These are phyloP conservation scores for Lecanicillium sp. DNA, from an alignment of 2,329 filamentous ascomycete genomes.

Conservation along the genomic window DNA sequence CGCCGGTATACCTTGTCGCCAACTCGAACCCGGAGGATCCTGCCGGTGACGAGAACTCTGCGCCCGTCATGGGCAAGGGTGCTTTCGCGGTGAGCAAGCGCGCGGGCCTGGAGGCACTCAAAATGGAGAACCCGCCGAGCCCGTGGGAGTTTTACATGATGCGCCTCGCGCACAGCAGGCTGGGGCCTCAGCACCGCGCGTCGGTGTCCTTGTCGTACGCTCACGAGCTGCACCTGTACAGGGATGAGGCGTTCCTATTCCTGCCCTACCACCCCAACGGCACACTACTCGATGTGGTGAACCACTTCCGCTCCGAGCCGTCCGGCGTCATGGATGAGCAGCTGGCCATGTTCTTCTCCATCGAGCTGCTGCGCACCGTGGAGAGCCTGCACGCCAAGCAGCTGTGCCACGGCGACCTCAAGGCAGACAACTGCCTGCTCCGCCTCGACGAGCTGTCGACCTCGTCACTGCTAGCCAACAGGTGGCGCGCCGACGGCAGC, in stretches of 20 bases:
- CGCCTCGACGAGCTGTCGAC: slow-evolving; percentile 57
- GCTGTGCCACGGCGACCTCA: slow-evolving; percentile 88
- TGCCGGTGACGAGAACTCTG: slow-evolving; percentile 38
- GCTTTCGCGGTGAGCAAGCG: slow-evolving; percentile 52
- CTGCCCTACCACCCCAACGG: slow-evolving; percentile 85
- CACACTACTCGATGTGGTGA: slow-evolving; percentile 90
- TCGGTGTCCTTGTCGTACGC: slow-evolving; percentile 73
- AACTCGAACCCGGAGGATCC: slow-evolving; percentile 50
- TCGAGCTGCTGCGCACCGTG: slow-evolving; percentile 85
- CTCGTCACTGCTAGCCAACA: slow-evolving; percentile 44
- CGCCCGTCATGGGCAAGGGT: slow-evolving; percentile 54
- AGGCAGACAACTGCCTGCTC: slow-evolving; percentile 90
- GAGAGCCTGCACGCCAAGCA: slow-evolving; percentile 76
- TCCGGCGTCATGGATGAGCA: slow-evolving; percentile 79
- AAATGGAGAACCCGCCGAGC: slow-evolving; percentile 85
- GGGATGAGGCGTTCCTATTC: slow-evolving; percentile 82
- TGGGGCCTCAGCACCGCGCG: slow-evolving; percentile 65
- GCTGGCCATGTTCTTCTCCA: slow-evolving; percentile 89
- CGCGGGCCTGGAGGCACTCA: slow-evolving; percentile 71
- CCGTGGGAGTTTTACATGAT: slow-evolving; percentile 98
- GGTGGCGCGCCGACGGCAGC: slow-evolving; percentile 67
- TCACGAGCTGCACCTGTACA: slow-evolving; percentile 87
- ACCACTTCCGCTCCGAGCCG: slow-evolving; percentile 68
- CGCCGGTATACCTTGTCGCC: slow-evolving; percentile 88
- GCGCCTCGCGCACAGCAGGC: slow-evolving; percentile 68